Percentiles rank a stretch among this genome's conserved stretches.
Evolutionary conservation across 164 flowering plant species (phyloP).

Genomic region (Macadamia integrifolia): DNA sequence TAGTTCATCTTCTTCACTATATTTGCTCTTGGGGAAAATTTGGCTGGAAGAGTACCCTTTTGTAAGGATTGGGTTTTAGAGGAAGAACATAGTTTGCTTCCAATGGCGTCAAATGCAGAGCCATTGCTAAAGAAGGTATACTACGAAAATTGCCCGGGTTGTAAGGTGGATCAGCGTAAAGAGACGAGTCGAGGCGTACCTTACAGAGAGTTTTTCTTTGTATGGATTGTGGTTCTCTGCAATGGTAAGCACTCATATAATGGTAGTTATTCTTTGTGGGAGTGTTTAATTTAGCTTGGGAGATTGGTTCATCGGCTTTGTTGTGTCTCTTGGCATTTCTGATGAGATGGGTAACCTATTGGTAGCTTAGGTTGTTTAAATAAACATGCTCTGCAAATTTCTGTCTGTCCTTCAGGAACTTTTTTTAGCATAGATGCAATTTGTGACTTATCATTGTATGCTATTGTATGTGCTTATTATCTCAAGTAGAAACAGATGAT

Average conservation of each 20-base stretch:
- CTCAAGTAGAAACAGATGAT: no score
- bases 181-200: constrained; percentile 33
- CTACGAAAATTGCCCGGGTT: not conserved
- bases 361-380: no score
- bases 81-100: not conserved
- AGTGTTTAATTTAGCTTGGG: not conserved
- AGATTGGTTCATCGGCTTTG: not conserved
- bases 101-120: not conserved
- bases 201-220: constrained; percentile 9
- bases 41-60: no score
- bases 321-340: not conserved
- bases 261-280: not conserved
- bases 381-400: no score
- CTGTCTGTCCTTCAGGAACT: no score
- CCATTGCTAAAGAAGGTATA: not conserved
- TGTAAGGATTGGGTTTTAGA: not conserved
- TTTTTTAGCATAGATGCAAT: no score
- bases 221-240: constrained; percentile 10
- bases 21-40: no score
- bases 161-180: constrained; percentile 18
- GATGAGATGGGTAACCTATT: no score
- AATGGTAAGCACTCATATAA: constrained; percentile 6
- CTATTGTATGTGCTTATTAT: no score
- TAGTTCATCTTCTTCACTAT: no score
- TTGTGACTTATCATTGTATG: no score